Conservation (phyloP, 2,329 filamentous ascomycete species). For the Verruconis gallopava region DNA sequence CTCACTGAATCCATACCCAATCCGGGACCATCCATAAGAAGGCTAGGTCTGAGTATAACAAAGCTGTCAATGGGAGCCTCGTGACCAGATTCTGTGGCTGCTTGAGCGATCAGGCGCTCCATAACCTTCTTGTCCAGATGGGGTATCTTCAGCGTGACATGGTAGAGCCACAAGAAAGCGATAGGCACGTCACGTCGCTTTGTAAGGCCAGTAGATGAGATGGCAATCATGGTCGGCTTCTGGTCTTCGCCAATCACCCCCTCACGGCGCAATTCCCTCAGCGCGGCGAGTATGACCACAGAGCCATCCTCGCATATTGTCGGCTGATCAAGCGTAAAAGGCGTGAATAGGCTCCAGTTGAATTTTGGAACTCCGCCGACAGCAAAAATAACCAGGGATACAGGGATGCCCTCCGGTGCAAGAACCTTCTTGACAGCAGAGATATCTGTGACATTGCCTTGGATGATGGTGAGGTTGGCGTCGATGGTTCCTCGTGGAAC, state of each 20-base stretch:
- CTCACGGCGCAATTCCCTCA: conserved; percentile 14
- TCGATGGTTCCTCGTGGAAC: conserved; percentile 24
- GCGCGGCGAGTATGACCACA: conserved; percentile 19
- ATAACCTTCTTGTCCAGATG: conserved; percentile 29
- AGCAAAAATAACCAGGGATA: conserved; percentile 34
- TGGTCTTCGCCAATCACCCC: conserved; percentile 5
- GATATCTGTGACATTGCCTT: conserved; percentile 34
- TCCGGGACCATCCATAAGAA: conserved; percentile 22
- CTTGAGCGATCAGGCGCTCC: conserved; percentile 20
- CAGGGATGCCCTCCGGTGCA: conserved; percentile 16
- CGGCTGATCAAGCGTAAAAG: conserved; percentile 22
- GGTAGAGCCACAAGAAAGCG: conserved; percentile 22
- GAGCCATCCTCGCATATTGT: conserved; percentile 23
- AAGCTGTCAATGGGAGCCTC: conserved; percentile 17
- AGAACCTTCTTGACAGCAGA: conserved; percentile 28
- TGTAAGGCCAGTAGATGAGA: conserved; percentile 28
- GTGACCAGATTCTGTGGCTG: conserved; percentile 14
- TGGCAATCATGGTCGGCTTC: conserved; percentile 19
- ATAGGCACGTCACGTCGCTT: conserved; percentile 25
- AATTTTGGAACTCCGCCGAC: conserved; percentile 28
- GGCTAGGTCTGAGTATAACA: conserved; percentile 24
- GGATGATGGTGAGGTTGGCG: conserved; percentile 33
- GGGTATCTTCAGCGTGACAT: conserved; percentile 20
- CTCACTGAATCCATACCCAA: conserved; percentile 19
- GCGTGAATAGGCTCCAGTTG: conserved; percentile 15